Conservation (phyloP, 2,329 filamentous ascomycete genomes). For the Phoma sp. region DNA sequence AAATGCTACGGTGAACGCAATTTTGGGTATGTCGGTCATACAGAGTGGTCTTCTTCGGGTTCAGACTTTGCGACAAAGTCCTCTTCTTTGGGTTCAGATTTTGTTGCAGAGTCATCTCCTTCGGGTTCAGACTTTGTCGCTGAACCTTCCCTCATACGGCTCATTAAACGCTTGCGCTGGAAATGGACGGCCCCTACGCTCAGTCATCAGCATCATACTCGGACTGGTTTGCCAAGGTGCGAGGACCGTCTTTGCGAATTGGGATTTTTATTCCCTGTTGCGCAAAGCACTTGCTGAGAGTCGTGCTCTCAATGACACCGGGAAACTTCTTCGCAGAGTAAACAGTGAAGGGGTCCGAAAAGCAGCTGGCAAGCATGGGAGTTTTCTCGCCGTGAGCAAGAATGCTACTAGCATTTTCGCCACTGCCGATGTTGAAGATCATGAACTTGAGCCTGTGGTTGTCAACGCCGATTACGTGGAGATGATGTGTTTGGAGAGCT, state of each 20-base stretch:
- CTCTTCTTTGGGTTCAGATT: not conserved
- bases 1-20: not conserved
- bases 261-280: conserved; percentile 96
- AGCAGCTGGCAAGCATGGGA: conserved; percentile 83
- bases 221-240: conserved; percentile 54
- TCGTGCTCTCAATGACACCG: conserved; percentile 92
- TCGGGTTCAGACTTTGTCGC: too few species aligned
- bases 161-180: too few species aligned
- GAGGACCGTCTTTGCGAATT: conserved; percentile 82
- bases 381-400: conserved; percentile 76
- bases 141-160: too few species aligned
- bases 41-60: too few species aligned
- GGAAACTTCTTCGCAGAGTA: conserved; percentile 99
- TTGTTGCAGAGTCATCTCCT: too few species aligned
- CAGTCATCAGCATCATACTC: conserved; percentile 54
- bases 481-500: conserved; percentile 30
- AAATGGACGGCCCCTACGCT: not conserved
- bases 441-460: conserved; percentile 69
- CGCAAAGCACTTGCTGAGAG: conserved; percentile 90
- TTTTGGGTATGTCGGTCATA: not conserved
- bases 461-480: not conserved
- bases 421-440: conserved; percentile 83
- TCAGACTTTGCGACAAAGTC: not conserved
- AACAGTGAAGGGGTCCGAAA: conserved; percentile 89
- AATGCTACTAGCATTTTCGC: conserved; percentile 58